Conservation (phyloP, 2,329 filamentous ascomycete genomes). For the Pseudogymnoascus sp. region DNA sequence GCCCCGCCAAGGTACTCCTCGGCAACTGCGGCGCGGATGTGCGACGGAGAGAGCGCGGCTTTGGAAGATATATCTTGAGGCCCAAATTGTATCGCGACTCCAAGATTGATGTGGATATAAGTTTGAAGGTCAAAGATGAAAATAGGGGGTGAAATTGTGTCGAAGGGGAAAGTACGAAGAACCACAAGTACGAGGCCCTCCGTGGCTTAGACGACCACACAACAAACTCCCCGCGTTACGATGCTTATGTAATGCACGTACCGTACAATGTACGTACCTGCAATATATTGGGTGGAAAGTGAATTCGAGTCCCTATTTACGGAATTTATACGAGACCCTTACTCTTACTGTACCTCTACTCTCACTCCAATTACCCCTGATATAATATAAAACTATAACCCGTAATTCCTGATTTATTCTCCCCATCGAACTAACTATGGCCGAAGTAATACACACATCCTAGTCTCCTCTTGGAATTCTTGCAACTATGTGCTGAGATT, state of each 20-base stretch:
- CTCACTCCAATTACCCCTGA: not conserved
- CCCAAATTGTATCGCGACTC: not conserved
- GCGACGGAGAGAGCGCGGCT: not conserved
- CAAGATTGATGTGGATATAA: not conserved
- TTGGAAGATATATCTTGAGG: not conserved
- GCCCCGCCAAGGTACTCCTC: slow-evolving; percentile 9
- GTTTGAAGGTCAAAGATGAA: not conserved
- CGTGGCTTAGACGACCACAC: slow-evolving; percentile 3
- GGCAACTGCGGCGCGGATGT: not conserved
- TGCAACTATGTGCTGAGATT: slow-evolving; percentile 9
- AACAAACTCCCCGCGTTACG: not conserved
- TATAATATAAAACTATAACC: not conserved
- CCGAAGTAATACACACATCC: slow-evolving; percentile 34
- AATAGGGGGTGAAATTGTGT: not conserved
- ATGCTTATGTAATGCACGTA: not conserved
- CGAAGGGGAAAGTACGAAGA: not conserved
- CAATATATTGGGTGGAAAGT: not conserved
- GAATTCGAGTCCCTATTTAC: not conserved
- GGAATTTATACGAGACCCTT: not conserved
- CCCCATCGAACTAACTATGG: slow-evolving; percentile 43
- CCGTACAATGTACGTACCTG: not conserved
- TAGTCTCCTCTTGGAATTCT: slow-evolving; percentile 42
- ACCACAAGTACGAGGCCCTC: slow-evolving; percentile 2
- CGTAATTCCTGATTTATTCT: slow-evolving; percentile 67
- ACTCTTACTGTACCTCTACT: no score